Evolutionary conservation across 179 eudicot species (phyloP).

Genomic region (Spergularia azorica): DNA sequence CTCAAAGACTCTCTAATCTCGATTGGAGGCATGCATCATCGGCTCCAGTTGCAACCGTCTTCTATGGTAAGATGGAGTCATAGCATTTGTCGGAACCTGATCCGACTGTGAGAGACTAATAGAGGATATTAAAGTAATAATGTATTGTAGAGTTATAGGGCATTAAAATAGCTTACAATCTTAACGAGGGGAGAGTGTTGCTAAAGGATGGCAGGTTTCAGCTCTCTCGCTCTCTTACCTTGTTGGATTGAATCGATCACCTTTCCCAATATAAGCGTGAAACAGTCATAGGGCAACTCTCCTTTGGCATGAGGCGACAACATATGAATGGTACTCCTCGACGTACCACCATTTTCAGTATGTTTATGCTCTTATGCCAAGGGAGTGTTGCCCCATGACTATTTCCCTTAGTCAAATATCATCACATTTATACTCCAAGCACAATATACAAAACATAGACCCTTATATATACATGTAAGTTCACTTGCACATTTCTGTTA

Average conservation of each 20-base stretch:
- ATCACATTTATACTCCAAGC: not conserved
- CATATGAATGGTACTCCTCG: not conserved
- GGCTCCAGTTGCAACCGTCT: no score
- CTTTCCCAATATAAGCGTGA: constrained; percentile 28
- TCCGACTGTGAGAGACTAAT: no score
- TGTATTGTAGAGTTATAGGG: not conserved
- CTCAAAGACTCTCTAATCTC: no score
- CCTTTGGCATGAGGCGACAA: constrained; percentile 54
- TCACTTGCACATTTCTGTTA: not conserved
- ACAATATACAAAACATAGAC: not conserved
- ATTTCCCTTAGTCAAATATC: constrained; percentile 31
- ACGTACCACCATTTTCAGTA: not conserved
- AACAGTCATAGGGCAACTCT: constrained; percentile 74
- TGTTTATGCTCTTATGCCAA: constrained; percentile 36
- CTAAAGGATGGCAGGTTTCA: not conserved
- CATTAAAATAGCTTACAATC: not conserved
- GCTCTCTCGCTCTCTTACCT: not conserved
- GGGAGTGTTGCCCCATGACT: constrained; percentile 50
- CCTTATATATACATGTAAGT: constrained; percentile 18
- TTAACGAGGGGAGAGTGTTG: not conserved
- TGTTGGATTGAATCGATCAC: not conserved
- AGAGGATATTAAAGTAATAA: no score
- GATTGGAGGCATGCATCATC: no score
- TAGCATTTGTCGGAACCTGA: no score
- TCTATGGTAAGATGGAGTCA: no score